phyloP scores from a whole-genome alignment of 106 monocot genomes.

The Allium sativum region DNA sequence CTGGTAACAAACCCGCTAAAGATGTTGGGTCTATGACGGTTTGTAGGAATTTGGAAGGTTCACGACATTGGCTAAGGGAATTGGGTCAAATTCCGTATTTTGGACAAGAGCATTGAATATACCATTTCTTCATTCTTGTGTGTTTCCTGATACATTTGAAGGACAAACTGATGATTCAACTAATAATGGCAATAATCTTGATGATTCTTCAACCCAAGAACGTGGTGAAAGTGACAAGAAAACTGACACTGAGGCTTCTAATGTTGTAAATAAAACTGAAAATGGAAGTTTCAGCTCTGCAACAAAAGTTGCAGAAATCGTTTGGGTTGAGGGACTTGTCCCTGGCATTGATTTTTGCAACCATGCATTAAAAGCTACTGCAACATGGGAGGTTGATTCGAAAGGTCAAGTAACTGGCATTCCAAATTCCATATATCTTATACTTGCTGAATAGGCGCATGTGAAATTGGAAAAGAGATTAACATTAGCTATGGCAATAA shows the following conservation, averaged over 20 bases:
- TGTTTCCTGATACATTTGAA: conserved; percentile 52
- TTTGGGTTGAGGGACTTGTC: conserved; percentile 94
- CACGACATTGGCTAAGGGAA: too few species aligned
- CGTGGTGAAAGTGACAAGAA: conserved; percentile 17
- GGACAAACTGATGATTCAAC: conserved; percentile 14
- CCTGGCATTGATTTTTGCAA: conserved; percentile 98
- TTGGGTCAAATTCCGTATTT: conserved; percentile 95
- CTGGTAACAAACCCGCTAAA: too few species aligned
- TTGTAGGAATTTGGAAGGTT: too few species aligned
- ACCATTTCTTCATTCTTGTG: conserved; percentile 82
- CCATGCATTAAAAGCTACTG: conserved; percentile 48
- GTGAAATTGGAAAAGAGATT: conserved; percentile 59
- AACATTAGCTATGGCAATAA: conserved; percentile 89
- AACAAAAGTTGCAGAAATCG: conserved; percentile 26
- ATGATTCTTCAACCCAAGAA: conserved; percentile 4
- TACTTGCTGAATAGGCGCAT: conserved; percentile 44
- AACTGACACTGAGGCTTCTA: conserved; percentile 17
- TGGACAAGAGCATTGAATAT: conserved; percentile 95
- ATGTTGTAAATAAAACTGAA: conserved; percentile 12
- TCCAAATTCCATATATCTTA: conserved; percentile 80
- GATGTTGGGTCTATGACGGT: too few species aligned
- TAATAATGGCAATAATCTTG: neutral
- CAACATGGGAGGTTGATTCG: conserved; percentile 91
- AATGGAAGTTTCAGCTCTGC: conserved; percentile 15
- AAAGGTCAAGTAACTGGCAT: conserved; percentile 47